Evolutionary conservation across 305 asterid species (phyloP), one percentile per base, ranked within the genome.

Genomic region (Fraxinus angustifolia): DNA sequence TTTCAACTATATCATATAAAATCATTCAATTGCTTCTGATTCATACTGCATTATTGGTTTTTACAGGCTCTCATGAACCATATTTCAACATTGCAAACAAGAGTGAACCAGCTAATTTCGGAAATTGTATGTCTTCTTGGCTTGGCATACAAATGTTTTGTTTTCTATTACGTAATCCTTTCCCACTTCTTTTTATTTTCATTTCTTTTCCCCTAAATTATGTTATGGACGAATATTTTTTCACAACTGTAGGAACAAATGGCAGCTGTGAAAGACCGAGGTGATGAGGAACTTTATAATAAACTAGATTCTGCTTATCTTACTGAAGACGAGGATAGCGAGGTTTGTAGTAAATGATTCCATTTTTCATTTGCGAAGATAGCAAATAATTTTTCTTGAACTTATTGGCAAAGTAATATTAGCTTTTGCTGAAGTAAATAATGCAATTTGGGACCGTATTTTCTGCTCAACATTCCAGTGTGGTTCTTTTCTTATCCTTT

Each of bases 21-120:
- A 70, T 30, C 38, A 14, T 48, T 76, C 30, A 38, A 50, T 31
- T 77, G 76, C 45, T 83, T 82, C 78, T 86, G 53, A 77, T 35
- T 60, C 80, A 30, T 38, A 8, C 19, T 38, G 38, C 35, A 12
- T 71, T 78, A 23, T 80, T 68, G 79, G 50, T 80, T 72, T 76
- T 33, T 16, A 80, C 93, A 94, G 99, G 99, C 95, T 82, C 91
- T 96, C 62, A 72, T 90, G 84, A 83, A 86, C 38, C 98, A 96
- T 84, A 82, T 92, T 40, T 87, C 93, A n/a, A 82, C 90, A 73
- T 73, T 94, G 86, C 93, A 91, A 86, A 60, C 88, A 48, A 89
- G 91, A 84, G 93, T 88, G 81, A 80, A 75, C 75, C 90, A 87
- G 88, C 88, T 94, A 73, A 89, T 87, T 89, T 82, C 84, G 3